Base-by-base conservation (phyloP, 352 stramenopile genomes). In the Thalassiosira ordinaria region DNA sequence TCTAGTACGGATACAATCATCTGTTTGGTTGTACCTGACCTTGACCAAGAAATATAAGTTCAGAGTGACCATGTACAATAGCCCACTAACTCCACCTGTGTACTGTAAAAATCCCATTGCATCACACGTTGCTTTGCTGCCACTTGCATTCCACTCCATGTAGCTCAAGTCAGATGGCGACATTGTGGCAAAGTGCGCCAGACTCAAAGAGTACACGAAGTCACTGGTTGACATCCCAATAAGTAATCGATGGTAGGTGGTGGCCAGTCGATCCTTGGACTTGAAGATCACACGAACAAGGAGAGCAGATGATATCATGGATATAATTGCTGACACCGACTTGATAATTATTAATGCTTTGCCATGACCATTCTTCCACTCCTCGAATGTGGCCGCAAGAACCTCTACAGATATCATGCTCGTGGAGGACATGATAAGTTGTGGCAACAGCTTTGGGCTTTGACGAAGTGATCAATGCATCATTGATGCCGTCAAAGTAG, bases 211-310 rank as follows among this genome's bases (percentile, higher is more conserved):
- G 9, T 31, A 63, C 20, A 74, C n/a, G 9, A 74, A 59, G 26
- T 74, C 52, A 16, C 1, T 22, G 22, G 59, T n/a, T 24, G 11
- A 66, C 66, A 74, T 74, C 13, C 66, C 66, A 22, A 74, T n/a
- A n/a, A 74, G 33, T 1, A 74, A 33, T 0, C 66, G 51, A 33
- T 74, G 31, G 47, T 66, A 65, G 26, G 24, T 56, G 0, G 37
- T 59, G 5, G 31, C 31, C 1, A 74, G 18, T 24, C 66, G 18
- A 1, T 11, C 51, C 22, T 41, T 2, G 6, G 51, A 60, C 41
- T 26, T 69, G 2, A 9, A 1, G 1, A 59, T 20, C n/a, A 69
- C 57, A 37, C 60, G 44, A 53, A 69, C 44, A 27, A 69, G 60
- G 26, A 39, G 39, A 41, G 24, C 41, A 8, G 60, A 69, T n/a